Conservation (phyloP, 2,329 filamentous ascomycete genomes). For the Phialophora expanda region DNA sequence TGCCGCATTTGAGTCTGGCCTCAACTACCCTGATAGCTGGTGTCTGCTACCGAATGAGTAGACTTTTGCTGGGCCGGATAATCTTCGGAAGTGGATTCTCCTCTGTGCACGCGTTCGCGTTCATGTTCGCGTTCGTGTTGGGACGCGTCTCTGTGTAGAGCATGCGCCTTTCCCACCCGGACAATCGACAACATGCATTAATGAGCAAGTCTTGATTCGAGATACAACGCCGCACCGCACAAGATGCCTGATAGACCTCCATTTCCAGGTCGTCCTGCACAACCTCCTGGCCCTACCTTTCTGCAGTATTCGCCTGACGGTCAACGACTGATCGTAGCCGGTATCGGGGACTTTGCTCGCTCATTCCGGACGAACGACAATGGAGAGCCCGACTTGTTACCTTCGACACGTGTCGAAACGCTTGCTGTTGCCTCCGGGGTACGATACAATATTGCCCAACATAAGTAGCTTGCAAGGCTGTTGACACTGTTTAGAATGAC, state of each 20-base stretch:
- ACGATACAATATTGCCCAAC: constrained; percentile 15
- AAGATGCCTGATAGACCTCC: constrained; percentile 39
- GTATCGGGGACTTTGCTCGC: constrained; percentile 90
- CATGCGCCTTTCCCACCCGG: neutral
- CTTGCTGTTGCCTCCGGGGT: constrained; percentile 71
- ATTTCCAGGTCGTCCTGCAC: constrained; percentile 36
- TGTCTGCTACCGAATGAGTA: neutral
- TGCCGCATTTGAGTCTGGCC: no score
- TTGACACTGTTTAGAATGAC: constrained; percentile 60
- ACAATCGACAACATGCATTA: neutral
- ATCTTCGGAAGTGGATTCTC: constrained; percentile 2
- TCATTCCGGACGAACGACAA: constrained; percentile 90
- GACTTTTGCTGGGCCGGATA: neutral
- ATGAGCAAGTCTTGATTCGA: neutral
- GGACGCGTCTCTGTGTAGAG: neutral
- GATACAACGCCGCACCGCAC: neutral
- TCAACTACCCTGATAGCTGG: neutral
- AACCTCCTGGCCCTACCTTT: constrained; percentile 85
- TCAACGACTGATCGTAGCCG: constrained; percentile 83
- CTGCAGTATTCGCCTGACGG: constrained; percentile 91
- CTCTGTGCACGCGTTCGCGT: neutral
- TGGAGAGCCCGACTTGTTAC: constrained; percentile 89
- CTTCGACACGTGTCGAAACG: constrained; percentile 88
- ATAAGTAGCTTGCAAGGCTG: neutral
- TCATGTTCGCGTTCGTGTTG: neutral